Evolutionary conservation across 139 green algal genomes (phyloP), one percentile per base, ranked within the genome.

Genomic region (Deuterostichococcus epilithicus): DNA sequence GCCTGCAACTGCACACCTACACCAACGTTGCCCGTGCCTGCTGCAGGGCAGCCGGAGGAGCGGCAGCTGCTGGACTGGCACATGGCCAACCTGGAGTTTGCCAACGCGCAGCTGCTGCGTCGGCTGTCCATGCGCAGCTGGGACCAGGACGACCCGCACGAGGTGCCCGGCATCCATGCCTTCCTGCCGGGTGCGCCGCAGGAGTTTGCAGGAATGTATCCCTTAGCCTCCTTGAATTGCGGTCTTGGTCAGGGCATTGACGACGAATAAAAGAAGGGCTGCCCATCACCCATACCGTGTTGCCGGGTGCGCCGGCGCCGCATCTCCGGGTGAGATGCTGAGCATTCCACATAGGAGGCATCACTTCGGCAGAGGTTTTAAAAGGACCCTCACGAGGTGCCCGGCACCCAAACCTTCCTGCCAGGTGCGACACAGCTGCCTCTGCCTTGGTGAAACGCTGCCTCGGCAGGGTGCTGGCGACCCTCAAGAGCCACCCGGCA

Each of bases 31-130:
- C 47, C 47, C 47, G 18, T 22, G 47, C 20, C 47, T 18, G 47
- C 47, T 23, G 52, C 65, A 38, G 33, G 32, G n/a, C 22, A 18
- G 25, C 5, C 6, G 65, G 65, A 37, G 58, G 76, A 86, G 70
- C 76, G 85, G 37, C 80, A 77, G 39, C 82, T 95, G 47, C 85
- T 98, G 68, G 78, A 97, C 71, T 99, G 95, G 95, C 96, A 99
- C 86, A 80, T 97, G 34, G 94, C 96, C 71, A 99, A 99, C 76
- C 83, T 98, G 28, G 95, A 99, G 86, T 99, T 97, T 86, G 95
- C 95, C 75, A 98, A 98, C 77, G 92, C 94, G 3, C 80, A 83
- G 13, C 38, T 38, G 8, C 58, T 95, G 65, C 52, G 81, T 26
- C 74, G 75, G 38, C 81, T 95, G 39, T 94, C 85, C 22, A 83